A percentile compares a stretch with the other conserved stretches of the same genome.
These are phyloP conservation scores for Stemphylium lycopersici DNA, from an alignment of 2,329 filamentous ascomycete genomes.

Conservation along the genomic window DNA sequence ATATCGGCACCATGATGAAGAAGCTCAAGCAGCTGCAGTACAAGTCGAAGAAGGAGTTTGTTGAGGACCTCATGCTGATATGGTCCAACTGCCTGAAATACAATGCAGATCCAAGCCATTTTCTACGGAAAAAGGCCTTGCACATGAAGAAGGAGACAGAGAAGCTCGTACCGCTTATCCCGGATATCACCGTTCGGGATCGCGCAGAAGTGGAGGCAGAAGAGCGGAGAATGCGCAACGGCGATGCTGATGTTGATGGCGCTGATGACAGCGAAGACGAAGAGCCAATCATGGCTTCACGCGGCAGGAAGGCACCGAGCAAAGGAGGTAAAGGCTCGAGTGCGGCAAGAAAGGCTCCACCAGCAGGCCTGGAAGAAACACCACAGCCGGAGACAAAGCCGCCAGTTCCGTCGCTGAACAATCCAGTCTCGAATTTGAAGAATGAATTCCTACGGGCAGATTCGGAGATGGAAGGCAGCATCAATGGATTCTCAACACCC, in stretches of 20 bases:
- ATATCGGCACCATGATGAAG: constrained; percentile 97
- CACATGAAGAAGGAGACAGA: constrained; percentile 98
- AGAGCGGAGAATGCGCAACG: constrained; percentile 76
- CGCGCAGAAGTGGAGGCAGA: constrained; percentile 85
- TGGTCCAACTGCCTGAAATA: constrained; percentile 98
- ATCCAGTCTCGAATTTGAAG: constrained; percentile 56
- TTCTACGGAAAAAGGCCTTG: constrained; percentile 87
- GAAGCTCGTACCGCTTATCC: constrained; percentile 92
- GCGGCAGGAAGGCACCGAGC: constrained; percentile 83
- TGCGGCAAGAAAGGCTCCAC: constrained; percentile 72
- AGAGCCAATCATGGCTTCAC: constrained; percentile 96
- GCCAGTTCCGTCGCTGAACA: constrained; percentile 62
- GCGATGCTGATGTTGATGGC: constrained; percentile 80
- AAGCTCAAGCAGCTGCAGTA: constrained; percentile 76
- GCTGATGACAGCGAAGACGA: constrained; percentile 90
- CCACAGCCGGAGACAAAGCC: constrained; percentile 78
- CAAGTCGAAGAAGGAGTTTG: constrained; percentile 84
- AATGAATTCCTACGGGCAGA: constrained; percentile 66
- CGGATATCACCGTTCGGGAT: constrained; percentile 87
- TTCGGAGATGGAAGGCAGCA: constrained; percentile 81
- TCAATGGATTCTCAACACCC: constrained; percentile 85
- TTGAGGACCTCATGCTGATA: constrained; percentile 89
- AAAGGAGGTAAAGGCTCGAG: constrained; percentile 72
- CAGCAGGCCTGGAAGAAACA: constrained; percentile 78
- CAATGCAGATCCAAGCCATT: constrained; percentile 87